phyloP scores from a whole-genome alignment of 495 filamentous ascomycete genomes.

The Viridothelium virens region DNA sequence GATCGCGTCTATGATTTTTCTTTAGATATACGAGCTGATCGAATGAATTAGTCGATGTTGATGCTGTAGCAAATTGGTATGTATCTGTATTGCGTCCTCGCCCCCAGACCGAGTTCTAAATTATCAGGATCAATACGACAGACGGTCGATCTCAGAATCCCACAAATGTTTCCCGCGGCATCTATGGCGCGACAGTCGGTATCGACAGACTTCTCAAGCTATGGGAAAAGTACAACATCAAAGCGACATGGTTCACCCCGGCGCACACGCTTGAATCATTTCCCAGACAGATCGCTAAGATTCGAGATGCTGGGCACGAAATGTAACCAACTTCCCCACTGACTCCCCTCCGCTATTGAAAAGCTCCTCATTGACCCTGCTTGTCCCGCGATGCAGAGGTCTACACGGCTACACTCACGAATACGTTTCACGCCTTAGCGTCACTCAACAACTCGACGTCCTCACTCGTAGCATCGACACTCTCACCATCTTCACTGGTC shows the following conservation, averaged over 20 bases:
- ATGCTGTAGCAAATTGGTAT: slow-evolving; percentile 43
- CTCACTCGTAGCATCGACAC: slow-evolving; percentile 33
- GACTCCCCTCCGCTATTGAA: not conserved
- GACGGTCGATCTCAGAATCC: slow-evolving; percentile 27
- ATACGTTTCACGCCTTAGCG: slow-evolving; percentile 25
- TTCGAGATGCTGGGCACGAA: slow-evolving; percentile 38
- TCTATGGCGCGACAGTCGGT: slow-evolving; percentile 40
- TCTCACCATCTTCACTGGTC: slow-evolving; percentile 31
- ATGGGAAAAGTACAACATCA: slow-evolving; percentile 36
- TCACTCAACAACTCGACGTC: slow-evolving; percentile 35
- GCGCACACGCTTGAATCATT: slow-evolving; percentile 38
- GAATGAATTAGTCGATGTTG: slow-evolving; percentile 43
- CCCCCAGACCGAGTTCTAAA: not conserved
- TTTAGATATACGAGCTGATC: slow-evolving; percentile 37
- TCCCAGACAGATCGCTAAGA: slow-evolving; percentile 33
- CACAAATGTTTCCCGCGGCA: slow-evolving; percentile 34
- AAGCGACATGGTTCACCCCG: slow-evolving; percentile 40
- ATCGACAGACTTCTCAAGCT: slow-evolving; percentile 38
- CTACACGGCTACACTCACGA: slow-evolving; percentile 44
- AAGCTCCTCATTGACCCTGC: not conserved
- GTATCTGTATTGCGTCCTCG: slow-evolving; percentile 19
- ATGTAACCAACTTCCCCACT: slow-evolving; percentile 14
- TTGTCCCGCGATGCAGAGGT: slow-evolving; percentile 19
- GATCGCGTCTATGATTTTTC: not conserved
- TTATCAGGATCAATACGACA: slow-evolving; percentile 30